Evolutionary conservation across 805 yeast genomes (phyloP).

Genomic region (Zygoascus bituminiphila): DNA sequence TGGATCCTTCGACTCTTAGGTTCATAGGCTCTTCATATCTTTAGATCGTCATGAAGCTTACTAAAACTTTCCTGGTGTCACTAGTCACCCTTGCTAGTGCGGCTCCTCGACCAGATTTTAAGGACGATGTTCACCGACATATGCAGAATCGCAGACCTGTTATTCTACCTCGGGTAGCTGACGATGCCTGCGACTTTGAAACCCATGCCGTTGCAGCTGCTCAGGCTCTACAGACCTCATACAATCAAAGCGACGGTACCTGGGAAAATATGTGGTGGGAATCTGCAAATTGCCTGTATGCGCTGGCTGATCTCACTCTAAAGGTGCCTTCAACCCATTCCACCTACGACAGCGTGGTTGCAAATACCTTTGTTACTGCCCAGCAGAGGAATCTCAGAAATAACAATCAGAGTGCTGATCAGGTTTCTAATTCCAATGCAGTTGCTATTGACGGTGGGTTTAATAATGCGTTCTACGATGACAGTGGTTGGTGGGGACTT

Average conservation of each 20-base stretch:
- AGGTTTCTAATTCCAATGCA: neutral
- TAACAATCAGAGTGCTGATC: neutral
- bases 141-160: neutral
- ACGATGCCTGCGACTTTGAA: neutral
- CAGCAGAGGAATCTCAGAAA: neutral
- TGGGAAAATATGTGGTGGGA: constrained; percentile 2
- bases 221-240: neutral
- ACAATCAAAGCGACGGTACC: neutral
- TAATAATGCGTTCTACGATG: constrained; percentile 11
- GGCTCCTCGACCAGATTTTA: neutral
- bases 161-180: neutral
- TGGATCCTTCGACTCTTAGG: too few species aligned
- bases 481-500: constrained; percentile 16
- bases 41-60: too few species aligned
- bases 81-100: neutral
- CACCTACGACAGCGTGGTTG: neutral
- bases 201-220: neutral
- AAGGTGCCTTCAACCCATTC: neutral
- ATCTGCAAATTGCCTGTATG: neutral
- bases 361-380: neutral
- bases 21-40: too few species aligned
- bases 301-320: neutral
- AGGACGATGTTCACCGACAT: neutral
- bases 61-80: neutral
- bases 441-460: constrained; percentile 8